These are phyloP conservation scores for Citrus cavaleriei DNA, from an alignment of 345 rosid genomes.

Conservation along the genomic window DNA sequence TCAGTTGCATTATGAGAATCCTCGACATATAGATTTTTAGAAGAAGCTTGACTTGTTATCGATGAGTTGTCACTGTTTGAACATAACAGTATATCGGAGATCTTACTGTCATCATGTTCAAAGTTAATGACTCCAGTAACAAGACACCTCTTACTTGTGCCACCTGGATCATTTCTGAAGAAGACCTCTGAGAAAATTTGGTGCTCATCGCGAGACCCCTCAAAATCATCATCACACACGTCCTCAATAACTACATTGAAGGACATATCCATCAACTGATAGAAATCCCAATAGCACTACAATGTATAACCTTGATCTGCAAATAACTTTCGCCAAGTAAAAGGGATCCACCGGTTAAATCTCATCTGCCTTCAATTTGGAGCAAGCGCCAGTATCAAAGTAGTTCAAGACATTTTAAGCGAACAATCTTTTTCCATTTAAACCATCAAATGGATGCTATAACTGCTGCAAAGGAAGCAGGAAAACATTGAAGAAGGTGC, in stretches of 20 bases:
- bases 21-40: constrained; percentile 27
- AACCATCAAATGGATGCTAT: neutral
- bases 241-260: constrained; percentile 25
- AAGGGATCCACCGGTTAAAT: neutral
- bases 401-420: neutral
- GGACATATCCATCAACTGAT: constrained; percentile 34
- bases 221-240: constrained; percentile 47
- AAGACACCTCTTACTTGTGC: constrained; percentile 41
- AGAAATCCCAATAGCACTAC: constrained; percentile 12
- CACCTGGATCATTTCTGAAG: constrained; percentile 38
- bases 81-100: constrained; percentile 31
- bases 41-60: constrained; percentile 35
- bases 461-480: constrained; percentile 7
- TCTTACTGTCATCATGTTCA: constrained; percentile 41
- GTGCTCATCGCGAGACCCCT: constrained; percentile 57
- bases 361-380: neutral
- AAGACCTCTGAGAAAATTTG: constrained; percentile 52
- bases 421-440: neutral
- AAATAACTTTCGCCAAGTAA: neutral
- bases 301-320: constrained; percentile 4
- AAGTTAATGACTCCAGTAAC: constrained; percentile 45
- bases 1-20: constrained; percentile 30
- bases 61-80: constrained; percentile 62
- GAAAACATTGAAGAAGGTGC: neutral
- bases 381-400: neutral